Percentiles rank a stretch among this genome's conserved stretches.
Conservation (phyloP, 345 rosid genomes). For the Arabidopsis suecica region DNA sequence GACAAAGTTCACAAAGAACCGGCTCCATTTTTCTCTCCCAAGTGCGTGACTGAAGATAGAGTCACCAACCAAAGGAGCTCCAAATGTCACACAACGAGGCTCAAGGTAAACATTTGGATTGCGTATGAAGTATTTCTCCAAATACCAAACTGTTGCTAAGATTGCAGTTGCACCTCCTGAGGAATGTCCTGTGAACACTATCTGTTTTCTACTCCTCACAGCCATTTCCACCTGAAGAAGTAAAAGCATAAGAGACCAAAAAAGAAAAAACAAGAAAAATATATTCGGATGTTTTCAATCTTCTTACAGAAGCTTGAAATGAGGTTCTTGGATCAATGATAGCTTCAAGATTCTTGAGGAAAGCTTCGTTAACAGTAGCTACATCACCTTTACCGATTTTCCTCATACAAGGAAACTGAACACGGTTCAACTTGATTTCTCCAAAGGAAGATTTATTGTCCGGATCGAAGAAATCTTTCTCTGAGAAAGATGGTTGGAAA, state of each 20-base stretch:
- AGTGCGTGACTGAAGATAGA: constrained; percentile 67
- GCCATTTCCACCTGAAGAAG: constrained; percentile 59
- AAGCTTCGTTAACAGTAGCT: constrained; percentile 74
- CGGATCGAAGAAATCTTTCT: constrained; percentile 47
- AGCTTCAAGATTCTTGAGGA: constrained; percentile 45
- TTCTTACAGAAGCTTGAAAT: constrained; percentile 27
- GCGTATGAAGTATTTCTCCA: constrained; percentile 46
- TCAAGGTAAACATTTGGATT: not conserved
- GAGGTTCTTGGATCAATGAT: constrained; percentile 19
- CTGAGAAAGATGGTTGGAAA: constrained; percentile 61
- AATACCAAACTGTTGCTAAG: constrained; percentile 67
- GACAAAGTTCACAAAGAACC: constrained; percentile 64
- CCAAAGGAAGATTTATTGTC: constrained; percentile 53
- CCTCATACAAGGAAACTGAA: constrained; percentile 60
- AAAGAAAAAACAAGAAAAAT: constrained; percentile 1
- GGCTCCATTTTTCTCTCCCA: constrained; percentile 72
- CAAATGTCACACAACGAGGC: constrained; percentile 77
- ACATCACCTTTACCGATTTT: constrained; percentile 53
- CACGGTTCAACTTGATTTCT: constrained; percentile 50
- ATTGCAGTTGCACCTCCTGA: constrained; percentile 82
- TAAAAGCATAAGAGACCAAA: not conserved
- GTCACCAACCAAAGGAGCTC: constrained; percentile 82
- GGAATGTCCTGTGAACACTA: constrained; percentile 87
- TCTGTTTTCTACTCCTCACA: constrained; percentile 40
- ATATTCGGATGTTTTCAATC: not conserved